phyloP scores from a whole-genome alignment of 768 basidiomycete genomes.

The Hericium rajendrae region DNA sequence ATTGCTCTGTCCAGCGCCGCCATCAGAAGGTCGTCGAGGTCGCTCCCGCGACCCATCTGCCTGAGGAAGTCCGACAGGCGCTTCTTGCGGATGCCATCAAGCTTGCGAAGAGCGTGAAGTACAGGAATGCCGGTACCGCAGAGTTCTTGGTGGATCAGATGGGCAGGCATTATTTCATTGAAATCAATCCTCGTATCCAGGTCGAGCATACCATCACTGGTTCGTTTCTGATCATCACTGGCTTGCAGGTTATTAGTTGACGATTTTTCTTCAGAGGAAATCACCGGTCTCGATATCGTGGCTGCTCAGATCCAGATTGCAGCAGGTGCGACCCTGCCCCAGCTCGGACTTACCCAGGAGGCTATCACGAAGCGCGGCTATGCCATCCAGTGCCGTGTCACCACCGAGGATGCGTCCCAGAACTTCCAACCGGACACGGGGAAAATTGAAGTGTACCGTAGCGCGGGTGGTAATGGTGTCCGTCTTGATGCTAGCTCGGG shows the following conservation, averaged over 20 bases:
- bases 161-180: conserved; percentile 97
- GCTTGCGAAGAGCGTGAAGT: conserved; percentile 86
- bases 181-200: conserved; percentile 99
- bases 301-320: conserved; percentile 99
- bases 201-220: conserved; percentile 99
- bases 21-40: conserved; percentile 99
- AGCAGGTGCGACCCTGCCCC: conserved; percentile 92
- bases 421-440: conserved; percentile 98
- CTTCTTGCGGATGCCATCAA: conserved; percentile 90
- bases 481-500: conserved; percentile 95
- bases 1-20: conserved; percentile 95
- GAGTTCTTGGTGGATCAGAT: conserved; percentile 97
- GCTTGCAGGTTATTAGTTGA: not conserved
- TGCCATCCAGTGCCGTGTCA: conserved; percentile 97
- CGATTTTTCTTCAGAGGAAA: conserved; percentile 64
- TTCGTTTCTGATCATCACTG: conserved; percentile 22
- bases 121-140: conserved; percentile 95
- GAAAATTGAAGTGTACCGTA: conserved; percentile 98
- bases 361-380: conserved; percentile 93
- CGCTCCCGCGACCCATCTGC: conserved; percentile 90
- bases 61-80: conserved; percentile 82
- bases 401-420: conserved; percentile 90
- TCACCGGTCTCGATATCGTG: conserved; percentile 98
- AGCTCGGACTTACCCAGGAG: conserved; percentile 93
- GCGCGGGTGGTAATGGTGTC: conserved; percentile 97